Conservation (phyloP, 768 basidiomycete species). For the Dacryopinax primogenitus region DNA sequence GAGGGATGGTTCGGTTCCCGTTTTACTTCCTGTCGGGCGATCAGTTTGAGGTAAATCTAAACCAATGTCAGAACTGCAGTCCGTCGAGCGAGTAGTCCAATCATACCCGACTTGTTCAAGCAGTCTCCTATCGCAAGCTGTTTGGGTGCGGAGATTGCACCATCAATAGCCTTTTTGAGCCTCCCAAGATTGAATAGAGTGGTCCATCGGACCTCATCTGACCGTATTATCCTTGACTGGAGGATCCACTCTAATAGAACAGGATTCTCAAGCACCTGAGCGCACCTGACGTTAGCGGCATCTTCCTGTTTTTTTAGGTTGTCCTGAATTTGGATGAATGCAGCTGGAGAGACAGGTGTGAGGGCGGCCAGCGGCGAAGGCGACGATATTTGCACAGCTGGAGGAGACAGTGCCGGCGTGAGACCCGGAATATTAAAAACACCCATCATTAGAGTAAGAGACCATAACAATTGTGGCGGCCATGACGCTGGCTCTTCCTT, state of each 20-base stretch:
- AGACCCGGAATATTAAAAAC: background rate
- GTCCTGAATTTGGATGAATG: conserved; percentile 51
- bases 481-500: background rate
- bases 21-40: background rate
- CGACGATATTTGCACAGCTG: conserved; percentile 32
- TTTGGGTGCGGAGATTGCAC: background rate
- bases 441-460: background rate
- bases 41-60: conserved; percentile 12
- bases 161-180: conserved; percentile 5
- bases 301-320: conserved; percentile 56
- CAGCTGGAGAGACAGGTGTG: conserved; percentile 75
- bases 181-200: conserved; percentile 1
- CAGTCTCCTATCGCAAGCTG: conserved; percentile 32
- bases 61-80: conserved; percentile 2
- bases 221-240: conserved; percentile 35
- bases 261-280: conserved; percentile 61
- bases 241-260: conserved; percentile 40
- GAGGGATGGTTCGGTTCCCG: conserved; percentile 7
- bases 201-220: conserved; percentile 5
- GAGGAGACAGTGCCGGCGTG: conserved; percentile 8
- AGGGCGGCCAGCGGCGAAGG: conserved; percentile 45
- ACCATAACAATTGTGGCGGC: background rate
- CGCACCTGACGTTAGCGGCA: conserved; percentile 47
- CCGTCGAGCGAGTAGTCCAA: background rate
- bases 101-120: conserved; percentile 26